Evolutionary conservation across 1,139 yeast genomes (phyloP), one percentile per base, ranked within the genome.

Genomic region (Suhomyces chickasaworum): DNA sequence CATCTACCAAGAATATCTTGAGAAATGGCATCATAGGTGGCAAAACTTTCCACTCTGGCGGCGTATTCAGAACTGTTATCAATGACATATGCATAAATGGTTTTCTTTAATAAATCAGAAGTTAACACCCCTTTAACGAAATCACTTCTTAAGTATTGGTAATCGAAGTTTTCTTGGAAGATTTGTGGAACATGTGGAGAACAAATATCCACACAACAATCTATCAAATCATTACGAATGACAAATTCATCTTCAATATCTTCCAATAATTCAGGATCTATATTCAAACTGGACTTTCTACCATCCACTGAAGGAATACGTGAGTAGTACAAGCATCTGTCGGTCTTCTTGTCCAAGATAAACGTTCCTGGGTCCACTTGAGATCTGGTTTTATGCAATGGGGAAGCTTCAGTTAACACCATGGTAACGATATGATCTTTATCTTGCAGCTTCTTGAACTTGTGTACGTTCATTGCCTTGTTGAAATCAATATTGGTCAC

Each of bases 201-300:
- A 66, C 99, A 93, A 50, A 93, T 89, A 68, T 93, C 99, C 49
- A 93, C 89, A 61, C 88, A 95, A 65, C 99, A 93, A 69, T 93
- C 99, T 52, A 95, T 90, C 54, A 93, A 77, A 66, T 93, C 98
- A 63, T 93, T 95, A 61, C 97, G 80, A 48, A 93, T 74, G 10
- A 81, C 79, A 54, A 93, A 81, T 50, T 87, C 91, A 50, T 86
- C 90, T 29, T 66, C 73, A 37, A 86, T 84, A 50, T 81, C 86
- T 53, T 86, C 90, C 55, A 91, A 74, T 43, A 93, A 74, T 61
- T 89, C 96, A 0, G 95, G 88, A 61, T 93, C 98, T 42, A 93
- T 80, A 48, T 80, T 77, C 27, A 91, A 77, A n/a, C 77, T 63
- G 12, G 80, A 58, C 53, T 75, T 73, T 38, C 60, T 63, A 4